A percentile compares a stretch with the other conserved stretches of the same genome.
These are phyloP conservation scores for Cryptosporidium canis DNA, from an alignment of 169 alveolate genomes.

Conservation along the genomic window DNA sequence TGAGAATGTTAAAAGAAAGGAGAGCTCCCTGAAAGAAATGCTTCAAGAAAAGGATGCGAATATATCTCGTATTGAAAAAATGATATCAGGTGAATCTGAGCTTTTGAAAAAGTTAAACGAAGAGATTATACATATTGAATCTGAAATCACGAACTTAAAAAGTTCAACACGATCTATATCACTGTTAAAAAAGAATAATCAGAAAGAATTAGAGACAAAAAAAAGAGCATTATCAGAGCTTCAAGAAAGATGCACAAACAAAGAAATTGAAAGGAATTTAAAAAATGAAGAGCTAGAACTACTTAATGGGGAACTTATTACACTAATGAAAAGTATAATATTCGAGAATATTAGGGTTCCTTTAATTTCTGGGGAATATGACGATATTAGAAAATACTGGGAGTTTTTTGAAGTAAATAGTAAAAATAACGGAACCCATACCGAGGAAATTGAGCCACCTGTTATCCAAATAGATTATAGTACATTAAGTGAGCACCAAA, in stretches of 20 bases:
- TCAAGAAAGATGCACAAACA: background rate
- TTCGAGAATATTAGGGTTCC: conserved; percentile 41
- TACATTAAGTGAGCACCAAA: background rate
- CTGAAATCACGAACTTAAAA: conserved; percentile 65
- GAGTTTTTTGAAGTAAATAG: conserved; percentile 34
- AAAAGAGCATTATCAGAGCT: conserved; percentile 19
- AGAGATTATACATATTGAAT: conserved; percentile 69
- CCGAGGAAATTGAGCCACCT: conserved; percentile 45
- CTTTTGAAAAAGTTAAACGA: conserved; percentile 70
- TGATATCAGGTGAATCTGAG: conserved; percentile 44
- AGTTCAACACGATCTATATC: background rate
- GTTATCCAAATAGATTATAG: conserved; percentile 50
- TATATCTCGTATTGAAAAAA: background rate
- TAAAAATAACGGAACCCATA: background rate
- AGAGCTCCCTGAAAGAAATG: background rate
- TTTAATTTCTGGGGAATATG: conserved; percentile 42
- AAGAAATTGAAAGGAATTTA: conserved; percentile 1
- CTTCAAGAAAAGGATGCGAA: background rate
- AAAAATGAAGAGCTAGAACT: conserved; percentile 33
- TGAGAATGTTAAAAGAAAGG: conserved; percentile 6
- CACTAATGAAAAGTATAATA: conserved; percentile 32
- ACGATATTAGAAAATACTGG: conserved; percentile 53
- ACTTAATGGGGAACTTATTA: conserved; percentile 24
- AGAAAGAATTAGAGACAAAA: conserved; percentile 1
- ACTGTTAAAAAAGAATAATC: conserved; percentile 4